A percentile compares a stretch with the other conserved stretches of the same genome.
phyloP scores from a whole-genome alignment of 2,329 filamentous ascomycete species.

The Penicillium sp. region DNA sequence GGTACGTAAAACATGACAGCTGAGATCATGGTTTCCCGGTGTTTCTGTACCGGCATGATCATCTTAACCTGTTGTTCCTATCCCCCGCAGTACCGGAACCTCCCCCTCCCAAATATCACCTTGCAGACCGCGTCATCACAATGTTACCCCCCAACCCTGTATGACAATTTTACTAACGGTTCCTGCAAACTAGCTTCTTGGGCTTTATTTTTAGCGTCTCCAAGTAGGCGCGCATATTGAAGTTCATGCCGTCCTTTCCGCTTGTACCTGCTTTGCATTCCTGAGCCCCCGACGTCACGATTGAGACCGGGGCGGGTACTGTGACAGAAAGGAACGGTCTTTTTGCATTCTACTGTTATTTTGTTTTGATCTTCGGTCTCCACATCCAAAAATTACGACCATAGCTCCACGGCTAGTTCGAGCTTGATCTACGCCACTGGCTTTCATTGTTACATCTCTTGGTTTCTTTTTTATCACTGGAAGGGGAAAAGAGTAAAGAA shows the following conservation, averaged over 20 bases:
- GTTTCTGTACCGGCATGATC: conserved; percentile 24
- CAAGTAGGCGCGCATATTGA: not conserved
- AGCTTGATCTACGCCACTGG: not conserved
- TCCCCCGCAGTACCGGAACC: not conserved
- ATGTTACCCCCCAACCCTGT: conserved; percentile 13
- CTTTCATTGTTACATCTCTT: not conserved
- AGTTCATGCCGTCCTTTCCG: conserved; percentile 9
- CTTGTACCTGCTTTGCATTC: conserved; percentile 12
- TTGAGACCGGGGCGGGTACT: conserved; percentile 13
- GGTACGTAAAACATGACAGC: conserved; percentile 20
- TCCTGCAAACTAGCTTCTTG: not conserved
- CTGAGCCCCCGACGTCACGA: conserved; percentile 14
- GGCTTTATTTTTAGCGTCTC: conserved; percentile 8
- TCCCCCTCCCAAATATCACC: not conserved
- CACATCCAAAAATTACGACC: not conserved
- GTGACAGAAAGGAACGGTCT: conserved; percentile 11
- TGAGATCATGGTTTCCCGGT: conserved; percentile 7
- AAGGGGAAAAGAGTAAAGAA: not conserved
- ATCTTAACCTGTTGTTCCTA: conserved; percentile 8
- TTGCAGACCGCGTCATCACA: conserved; percentile 25
- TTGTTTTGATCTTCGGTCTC: conserved; percentile 2
- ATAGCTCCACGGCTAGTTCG: not conserved
- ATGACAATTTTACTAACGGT: conserved; percentile 18
- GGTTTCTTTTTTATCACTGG: not conserved
- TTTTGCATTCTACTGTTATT: conserved; percentile 2